phyloP scores from a whole-genome alignment of 192 early-diverging fungal species.

The Linnemannia hyalina region DNA sequence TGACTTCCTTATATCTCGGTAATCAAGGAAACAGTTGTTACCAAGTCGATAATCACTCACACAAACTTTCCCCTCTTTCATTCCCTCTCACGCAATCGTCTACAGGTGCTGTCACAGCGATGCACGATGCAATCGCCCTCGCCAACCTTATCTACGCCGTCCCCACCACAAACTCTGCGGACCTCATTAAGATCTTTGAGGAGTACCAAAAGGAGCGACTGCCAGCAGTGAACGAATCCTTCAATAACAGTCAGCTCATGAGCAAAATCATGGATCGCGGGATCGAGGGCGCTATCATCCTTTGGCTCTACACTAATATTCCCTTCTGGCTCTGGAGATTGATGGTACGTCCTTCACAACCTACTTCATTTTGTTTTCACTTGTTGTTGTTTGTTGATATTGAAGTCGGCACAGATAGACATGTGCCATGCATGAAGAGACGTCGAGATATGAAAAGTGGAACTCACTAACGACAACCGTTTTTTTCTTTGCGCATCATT shows the following conservation, averaged over 20 bases:
- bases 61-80: too few relatives aligned
- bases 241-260: neutral
- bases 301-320: neutral
- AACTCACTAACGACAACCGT: neutral
- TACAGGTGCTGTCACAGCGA: neutral
- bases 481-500: too few relatives aligned
- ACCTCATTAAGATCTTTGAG: slow-evolving; percentile 1
- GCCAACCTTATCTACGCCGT: slow-evolving; percentile 8
- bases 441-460: too few relatives aligned
- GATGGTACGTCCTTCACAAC: neutral
- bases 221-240: neutral
- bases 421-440: too few relatives aligned
- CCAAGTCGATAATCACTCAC: too few relatives aligned
- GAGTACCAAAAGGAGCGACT: neutral
- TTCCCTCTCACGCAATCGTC: too few relatives aligned
- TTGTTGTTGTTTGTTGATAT: neutral
- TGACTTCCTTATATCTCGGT: too few relatives aligned
- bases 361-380: neutral
- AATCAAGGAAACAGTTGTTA: too few relatives aligned
- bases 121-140: neutral
- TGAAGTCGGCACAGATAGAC: too few relatives aligned
- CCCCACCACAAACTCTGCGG: too few relatives aligned
- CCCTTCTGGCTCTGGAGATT: neutral
- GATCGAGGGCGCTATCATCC: neutral
- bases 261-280: neutral